Base-by-base conservation (phyloP, 208 protist genomes). In the Acanthamoeba triangularis region DNA sequence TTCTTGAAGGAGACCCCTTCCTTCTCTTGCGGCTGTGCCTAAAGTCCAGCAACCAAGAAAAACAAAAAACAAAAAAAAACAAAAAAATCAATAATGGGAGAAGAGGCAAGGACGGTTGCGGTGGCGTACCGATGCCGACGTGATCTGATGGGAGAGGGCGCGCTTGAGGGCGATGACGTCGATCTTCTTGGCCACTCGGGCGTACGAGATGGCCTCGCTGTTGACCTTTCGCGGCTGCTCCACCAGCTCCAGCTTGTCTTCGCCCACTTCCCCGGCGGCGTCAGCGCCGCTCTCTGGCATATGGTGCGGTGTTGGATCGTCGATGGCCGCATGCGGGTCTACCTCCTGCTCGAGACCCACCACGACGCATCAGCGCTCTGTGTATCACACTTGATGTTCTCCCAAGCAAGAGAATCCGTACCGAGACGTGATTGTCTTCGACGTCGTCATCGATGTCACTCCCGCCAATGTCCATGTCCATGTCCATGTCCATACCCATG, bases 111-210 rank as follows among this genome's bases (percentile, higher is more conserved):
- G 3, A 18, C 13, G 30, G 65, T 72, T 28, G 3, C n/a, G 65
- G 14, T 16, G 7, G 6, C 49, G 14, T 54, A 54, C 49, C 2
- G 49, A 18, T 18, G 49, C 2, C 20, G 84, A 44, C 13, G 59
- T 69, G 33, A 91, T 91, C 33, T 91, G 56, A 16, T 69, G 49
- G n/a, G 56, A 72, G n/a, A 91, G 84, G 10, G 84, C 84, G 13
- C 84, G 49, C 84, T 91, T 91, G 49, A 91, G 59, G 35, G 56
- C 56, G 7, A 91, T 91, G 41, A 91, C 84, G 59, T 91, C 84
- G 35, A 91, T 69, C 59, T 91, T 91, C 84, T 91, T 91, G 49
- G 84, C 84, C 25, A 69, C 84, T 0, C 56, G 59, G 5, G 84
- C 84, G 33, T 91, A 91, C 2, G 30, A 13, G 20, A 91, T 91